Percentiles rank a stretch among this genome's conserved stretches.
Evolutionary conservation across 441 rosid genomes (phyloP).

Genomic region (Pelargonium myrrhifolium): DNA sequence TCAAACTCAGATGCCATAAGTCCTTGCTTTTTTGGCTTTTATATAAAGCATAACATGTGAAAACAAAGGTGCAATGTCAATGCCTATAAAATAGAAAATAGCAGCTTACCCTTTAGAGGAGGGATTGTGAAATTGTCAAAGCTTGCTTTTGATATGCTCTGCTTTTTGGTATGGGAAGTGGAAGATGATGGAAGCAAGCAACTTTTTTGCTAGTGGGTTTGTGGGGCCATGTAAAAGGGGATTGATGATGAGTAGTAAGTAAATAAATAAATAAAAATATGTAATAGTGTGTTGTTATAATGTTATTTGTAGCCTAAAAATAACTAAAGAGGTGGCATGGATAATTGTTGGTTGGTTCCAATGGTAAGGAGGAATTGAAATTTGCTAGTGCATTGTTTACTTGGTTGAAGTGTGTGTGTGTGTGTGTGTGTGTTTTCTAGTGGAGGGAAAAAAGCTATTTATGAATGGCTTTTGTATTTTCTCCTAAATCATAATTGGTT

Average conservation of each 20-base stretch:
- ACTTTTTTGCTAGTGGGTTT: conserved; percentile 49
- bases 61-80: conserved; percentile 38
- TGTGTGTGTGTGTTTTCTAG: no score
- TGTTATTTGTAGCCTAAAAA: conserved; percentile 8
- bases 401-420: no score
- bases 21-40: conserved; percentile 22
- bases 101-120: conserved; percentile 30
- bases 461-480: no score
- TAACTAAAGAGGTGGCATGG: no score
- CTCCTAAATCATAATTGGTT: no score
- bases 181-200: conserved; percentile 51
- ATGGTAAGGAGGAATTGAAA: no score
- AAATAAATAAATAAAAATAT: conserved; percentile 19
- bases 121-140: conserved; percentile 35
- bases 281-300: conserved; percentile 20
- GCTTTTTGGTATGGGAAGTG: conserved; percentile 37
- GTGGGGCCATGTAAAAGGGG: conserved; percentile 55
- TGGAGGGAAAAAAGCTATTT: no score
- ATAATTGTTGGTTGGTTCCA: no score
- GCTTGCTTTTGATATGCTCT: conserved; percentile 41
- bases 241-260: background rate
- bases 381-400: no score
- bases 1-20: conserved; percentile 58
- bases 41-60: conserved; percentile 24
- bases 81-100: conserved; percentile 29